Conservation (phyloP, 2,329 filamentous ascomycete species). For the Cladosporium sp. region DNA sequence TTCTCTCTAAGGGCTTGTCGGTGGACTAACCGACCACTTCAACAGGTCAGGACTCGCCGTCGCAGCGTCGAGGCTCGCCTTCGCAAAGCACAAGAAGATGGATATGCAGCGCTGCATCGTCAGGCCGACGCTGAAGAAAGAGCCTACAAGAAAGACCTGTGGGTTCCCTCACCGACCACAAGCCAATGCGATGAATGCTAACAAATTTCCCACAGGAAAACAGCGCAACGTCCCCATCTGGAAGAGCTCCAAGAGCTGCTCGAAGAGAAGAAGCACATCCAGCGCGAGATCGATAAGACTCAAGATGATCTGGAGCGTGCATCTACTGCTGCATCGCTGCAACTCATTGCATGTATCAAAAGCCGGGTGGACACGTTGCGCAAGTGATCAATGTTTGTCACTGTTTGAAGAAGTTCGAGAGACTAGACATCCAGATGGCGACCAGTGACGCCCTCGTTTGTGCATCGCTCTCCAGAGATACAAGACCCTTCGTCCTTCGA, state of each 20-base stretch:
- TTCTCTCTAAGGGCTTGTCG: neutral
- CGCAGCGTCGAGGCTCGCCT: slow-evolving; percentile 4
- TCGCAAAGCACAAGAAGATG: slow-evolving; percentile 4
- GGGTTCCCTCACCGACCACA: neutral
- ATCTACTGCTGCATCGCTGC: slow-evolving; percentile 21
- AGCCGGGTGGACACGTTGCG: slow-evolving; percentile 21
- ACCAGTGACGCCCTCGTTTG: neutral
- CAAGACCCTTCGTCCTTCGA: neutral
- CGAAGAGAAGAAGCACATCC: slow-evolving; percentile 23
- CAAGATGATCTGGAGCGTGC: slow-evolving; percentile 20
- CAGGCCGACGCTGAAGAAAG: neutral
- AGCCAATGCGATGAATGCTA: neutral
- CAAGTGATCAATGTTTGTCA: neutral
- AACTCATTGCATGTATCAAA: slow-evolving; percentile 25
- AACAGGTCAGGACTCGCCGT: slow-evolving; percentile 14
- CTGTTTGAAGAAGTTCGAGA: neutral
- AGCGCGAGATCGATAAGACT: slow-evolving; percentile 21
- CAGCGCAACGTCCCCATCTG: slow-evolving; percentile 24
- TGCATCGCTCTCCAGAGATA: neutral
- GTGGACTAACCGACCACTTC: neutral
- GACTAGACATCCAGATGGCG: neutral
- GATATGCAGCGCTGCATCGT: neutral
- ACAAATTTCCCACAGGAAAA: neutral
- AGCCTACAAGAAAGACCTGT: neutral
- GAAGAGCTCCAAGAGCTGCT: slow-evolving; percentile 27